phyloP scores from a whole-genome alignment of 139 green algal genomes.

The Auxenochlorella protothecoides region DNA sequence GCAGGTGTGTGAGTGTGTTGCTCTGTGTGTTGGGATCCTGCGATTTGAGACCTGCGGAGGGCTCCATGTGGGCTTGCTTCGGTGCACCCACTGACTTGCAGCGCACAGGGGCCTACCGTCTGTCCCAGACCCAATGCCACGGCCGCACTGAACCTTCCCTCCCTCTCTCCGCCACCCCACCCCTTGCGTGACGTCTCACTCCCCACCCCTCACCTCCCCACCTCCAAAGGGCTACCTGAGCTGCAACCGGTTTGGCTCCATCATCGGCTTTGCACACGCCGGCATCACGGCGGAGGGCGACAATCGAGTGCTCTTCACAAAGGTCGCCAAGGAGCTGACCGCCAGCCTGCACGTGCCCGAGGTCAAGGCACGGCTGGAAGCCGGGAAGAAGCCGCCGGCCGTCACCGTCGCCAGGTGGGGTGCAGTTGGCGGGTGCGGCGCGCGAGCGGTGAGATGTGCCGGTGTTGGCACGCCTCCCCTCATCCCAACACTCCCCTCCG shows the following conservation, averaged over 20 bases:
- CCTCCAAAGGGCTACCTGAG: slow-evolving; percentile 71
- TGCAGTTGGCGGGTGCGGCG: background rate
- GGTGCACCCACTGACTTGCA: no score
- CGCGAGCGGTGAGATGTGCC: background rate
- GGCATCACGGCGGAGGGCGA: slow-evolving; percentile 90
- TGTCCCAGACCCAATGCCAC: no score
- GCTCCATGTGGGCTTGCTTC: no score
- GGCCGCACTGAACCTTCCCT: no score
- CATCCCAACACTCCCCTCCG: background rate
- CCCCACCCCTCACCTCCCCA: background rate
- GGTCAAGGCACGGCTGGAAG: slow-evolving; percentile 13
- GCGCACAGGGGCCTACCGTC: no score
- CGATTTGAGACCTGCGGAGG: background rate
- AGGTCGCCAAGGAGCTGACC: slow-evolving; percentile 51
- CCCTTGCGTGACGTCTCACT: background rate
- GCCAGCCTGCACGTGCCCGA: slow-evolving; percentile 5
- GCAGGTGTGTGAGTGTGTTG: background rate
- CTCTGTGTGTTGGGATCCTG: background rate
- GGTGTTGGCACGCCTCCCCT: background rate
- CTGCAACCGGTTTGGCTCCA: slow-evolving; percentile 74
- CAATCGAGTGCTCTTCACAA: slow-evolving; percentile 80
- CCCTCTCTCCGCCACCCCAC: no score
- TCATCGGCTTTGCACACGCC: slow-evolving; percentile 84
- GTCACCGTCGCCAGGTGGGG: slow-evolving; percentile 1
- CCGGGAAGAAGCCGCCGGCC: slow-evolving; percentile 10